These are phyloP conservation scores for Talaromyces sp. DNA, from an alignment of 2,329 filamentous ascomycete genomes.

Conservation along the genomic window DNA sequence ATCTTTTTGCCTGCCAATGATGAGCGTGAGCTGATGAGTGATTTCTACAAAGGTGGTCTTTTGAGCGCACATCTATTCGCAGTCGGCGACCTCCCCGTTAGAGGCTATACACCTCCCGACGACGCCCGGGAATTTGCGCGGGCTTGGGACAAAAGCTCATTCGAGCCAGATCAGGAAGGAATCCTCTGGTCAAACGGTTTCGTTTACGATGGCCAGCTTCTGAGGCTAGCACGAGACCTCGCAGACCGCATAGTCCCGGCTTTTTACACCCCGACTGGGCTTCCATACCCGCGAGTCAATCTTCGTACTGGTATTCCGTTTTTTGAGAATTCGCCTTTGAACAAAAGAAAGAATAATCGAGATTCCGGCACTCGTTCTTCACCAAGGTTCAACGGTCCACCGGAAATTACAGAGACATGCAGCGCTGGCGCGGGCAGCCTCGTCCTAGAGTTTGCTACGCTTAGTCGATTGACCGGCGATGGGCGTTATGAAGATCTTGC, in stretches of 20 bases:
- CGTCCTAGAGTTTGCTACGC: conserved; percentile 84
- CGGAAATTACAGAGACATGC: conserved; percentile 91
- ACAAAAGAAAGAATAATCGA: conserved; percentile 45
- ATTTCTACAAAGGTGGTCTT: conserved; percentile 58
- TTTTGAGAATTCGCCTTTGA: conserved; percentile 78
- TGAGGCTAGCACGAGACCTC: conserved; percentile 84
- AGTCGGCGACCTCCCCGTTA: conserved; percentile 80
- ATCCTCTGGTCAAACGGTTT: conserved; percentile 74
- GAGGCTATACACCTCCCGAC: conserved; percentile 60
- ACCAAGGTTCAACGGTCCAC: conserved; percentile 22
- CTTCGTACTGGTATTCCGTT: conserved; percentile 86
- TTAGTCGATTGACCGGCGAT: conserved; percentile 84
- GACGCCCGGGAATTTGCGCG: conserved; percentile 33
- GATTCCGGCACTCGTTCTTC: conserved; percentile 42
- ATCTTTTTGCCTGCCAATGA: background rate
- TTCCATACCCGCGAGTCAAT: conserved; percentile 93
- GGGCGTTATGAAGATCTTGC: conserved; percentile 81
- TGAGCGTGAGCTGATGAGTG: background rate
- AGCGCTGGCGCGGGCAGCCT: conserved; percentile 95
- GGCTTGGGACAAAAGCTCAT: conserved; percentile 34
- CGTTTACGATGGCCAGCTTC: conserved; percentile 79
- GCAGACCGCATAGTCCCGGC: conserved; percentile 80
- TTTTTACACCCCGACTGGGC: conserved; percentile 83
- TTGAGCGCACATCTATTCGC: conserved; percentile 93
- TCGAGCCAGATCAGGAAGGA: conserved; percentile 18